Evolutionary conservation across 2,329 filamentous ascomycete species (phyloP).

Genomic region (Blumeria graminis): DNA sequence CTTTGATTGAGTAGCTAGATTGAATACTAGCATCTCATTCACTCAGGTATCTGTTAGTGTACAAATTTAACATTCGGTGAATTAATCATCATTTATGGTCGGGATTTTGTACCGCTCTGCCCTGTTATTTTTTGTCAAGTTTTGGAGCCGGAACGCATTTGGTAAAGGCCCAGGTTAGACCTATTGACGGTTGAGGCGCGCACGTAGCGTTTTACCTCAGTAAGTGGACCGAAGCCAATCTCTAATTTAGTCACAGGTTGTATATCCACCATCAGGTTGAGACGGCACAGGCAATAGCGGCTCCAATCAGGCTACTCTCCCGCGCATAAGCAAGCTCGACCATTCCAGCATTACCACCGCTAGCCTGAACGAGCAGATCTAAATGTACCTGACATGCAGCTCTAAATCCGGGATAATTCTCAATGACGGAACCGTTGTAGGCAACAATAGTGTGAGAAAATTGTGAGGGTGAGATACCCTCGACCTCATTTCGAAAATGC

Average conservation of each 20-base stretch:
- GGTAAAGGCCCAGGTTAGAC: too few relatives aligned
- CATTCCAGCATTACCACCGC: slow-evolving; percentile 18
- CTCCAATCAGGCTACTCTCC: slow-evolving; percentile 53
- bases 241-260: neutral
- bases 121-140: too few relatives aligned
- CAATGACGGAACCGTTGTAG: slow-evolving; percentile 58
- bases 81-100: too few relatives aligned
- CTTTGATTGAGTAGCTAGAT: too few relatives aligned
- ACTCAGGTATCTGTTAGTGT: too few relatives aligned
- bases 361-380: slow-evolving; percentile 27
- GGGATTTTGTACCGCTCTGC: too few relatives aligned
- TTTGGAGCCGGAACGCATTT: too few relatives aligned
- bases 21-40: too few relatives aligned
- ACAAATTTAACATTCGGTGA: too few relatives aligned
- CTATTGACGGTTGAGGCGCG: too few relatives aligned
- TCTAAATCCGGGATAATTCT: slow-evolving; percentile 50
- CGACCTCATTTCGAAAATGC: slow-evolving; percentile 27
- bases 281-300: slow-evolving; percentile 44
- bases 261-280: slow-evolving; percentile 14
- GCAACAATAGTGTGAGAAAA: slow-evolving; percentile 34
- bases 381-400: slow-evolving; percentile 36
- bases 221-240: too few relatives aligned
- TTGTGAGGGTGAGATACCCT: slow-evolving; percentile 15
- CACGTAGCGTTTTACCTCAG: too few relatives aligned
- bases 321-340: slow-evolving; percentile 43